Evolutionary conservation across 2,329 filamentous ascomycete species (phyloP).

Genomic region (Alternaria sp.): DNA sequence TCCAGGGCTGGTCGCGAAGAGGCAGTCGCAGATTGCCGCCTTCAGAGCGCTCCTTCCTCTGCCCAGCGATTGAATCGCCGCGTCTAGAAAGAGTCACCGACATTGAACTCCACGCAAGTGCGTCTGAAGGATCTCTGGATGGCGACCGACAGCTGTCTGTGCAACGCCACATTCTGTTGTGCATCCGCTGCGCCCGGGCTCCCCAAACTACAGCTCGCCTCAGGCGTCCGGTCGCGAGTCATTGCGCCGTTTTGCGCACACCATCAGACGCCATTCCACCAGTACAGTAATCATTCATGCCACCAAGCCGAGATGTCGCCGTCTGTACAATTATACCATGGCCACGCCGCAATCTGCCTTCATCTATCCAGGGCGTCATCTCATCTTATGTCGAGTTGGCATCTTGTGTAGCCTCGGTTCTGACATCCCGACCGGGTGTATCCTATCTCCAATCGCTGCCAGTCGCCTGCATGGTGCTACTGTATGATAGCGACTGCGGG

Average conservation of each 20-base stretch:
- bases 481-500: slow-evolving; percentile 11
- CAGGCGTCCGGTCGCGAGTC: slow-evolving; percentile 5
- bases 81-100: not conserved
- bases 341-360: slow-evolving; percentile 22
- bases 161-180: not conserved
- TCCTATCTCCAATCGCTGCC: slow-evolving; percentile 16
- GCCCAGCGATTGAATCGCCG: not conserved
- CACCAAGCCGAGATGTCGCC: slow-evolving; percentile 5
- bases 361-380: slow-evolving; percentile 9
- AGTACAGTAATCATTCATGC: not conserved
- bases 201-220: slow-evolving; percentile 1
- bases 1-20: slow-evolving; percentile 7
- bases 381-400: slow-evolving; percentile 10
- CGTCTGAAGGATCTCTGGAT: not conserved
- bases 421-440: slow-evolving; percentile 5
- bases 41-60: not conserved
- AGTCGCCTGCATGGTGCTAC: slow-evolving; percentile 17
- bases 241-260: slow-evolving; percentile 6
- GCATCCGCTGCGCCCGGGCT: slow-evolving; percentile 6
- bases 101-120: not conserved
- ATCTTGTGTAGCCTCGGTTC: slow-evolving; percentile 16
- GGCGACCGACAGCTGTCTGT: slow-evolving; percentile 3
- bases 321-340: not conserved
- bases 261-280: not conserved
- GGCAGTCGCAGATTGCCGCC: slow-evolving; percentile 1